Evolutionary conservation across 2,329 filamentous ascomycete species (phyloP).

Genomic region (Cyclaneusma minus): DNA sequence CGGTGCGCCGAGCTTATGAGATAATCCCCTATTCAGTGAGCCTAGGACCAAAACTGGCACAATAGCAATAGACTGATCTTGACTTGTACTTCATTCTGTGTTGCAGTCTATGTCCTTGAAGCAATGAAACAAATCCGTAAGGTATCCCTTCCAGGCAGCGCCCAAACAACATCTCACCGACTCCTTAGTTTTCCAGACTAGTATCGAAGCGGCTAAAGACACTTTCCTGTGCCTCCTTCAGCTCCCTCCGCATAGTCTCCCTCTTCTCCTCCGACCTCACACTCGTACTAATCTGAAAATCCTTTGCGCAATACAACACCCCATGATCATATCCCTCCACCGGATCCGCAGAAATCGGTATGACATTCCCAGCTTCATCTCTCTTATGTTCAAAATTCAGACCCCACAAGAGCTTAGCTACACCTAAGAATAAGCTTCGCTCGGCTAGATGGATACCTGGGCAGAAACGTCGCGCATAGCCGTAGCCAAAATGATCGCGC

Average conservation of each 20-base stretch:
- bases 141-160: too few species aligned
- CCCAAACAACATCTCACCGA: too few species aligned
- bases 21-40: too few species aligned
- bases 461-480: slow-evolving; percentile 39
- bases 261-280: slow-evolving; percentile 17
- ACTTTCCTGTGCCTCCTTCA: slow-evolving; percentile 13
- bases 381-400: slow-evolving; percentile 22
- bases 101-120: too few species aligned
- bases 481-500: slow-evolving; percentile 36
- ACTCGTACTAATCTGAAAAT: slow-evolving; percentile 18
- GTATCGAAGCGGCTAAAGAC: too few species aligned
- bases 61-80: too few species aligned
- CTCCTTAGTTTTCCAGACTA: too few species aligned
- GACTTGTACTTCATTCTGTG: too few species aligned
- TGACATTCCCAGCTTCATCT: slow-evolving; percentile 6
- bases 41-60: too few species aligned
- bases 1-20: too few species aligned
- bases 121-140: too few species aligned
- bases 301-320: slow-evolving; percentile 18
- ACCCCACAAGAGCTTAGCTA: slow-evolving; percentile 35
- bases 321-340: slow-evolving; percentile 19
- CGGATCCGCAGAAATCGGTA: slow-evolving; percentile 13
- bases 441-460: slow-evolving; percentile 40
- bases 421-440: slow-evolving; percentile 28
- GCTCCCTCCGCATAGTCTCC: slow-evolving; percentile 18